Conservation (phyloP, 2,329 filamentous ascomycete genomes). For the Hypocreales sp. region DNA sequence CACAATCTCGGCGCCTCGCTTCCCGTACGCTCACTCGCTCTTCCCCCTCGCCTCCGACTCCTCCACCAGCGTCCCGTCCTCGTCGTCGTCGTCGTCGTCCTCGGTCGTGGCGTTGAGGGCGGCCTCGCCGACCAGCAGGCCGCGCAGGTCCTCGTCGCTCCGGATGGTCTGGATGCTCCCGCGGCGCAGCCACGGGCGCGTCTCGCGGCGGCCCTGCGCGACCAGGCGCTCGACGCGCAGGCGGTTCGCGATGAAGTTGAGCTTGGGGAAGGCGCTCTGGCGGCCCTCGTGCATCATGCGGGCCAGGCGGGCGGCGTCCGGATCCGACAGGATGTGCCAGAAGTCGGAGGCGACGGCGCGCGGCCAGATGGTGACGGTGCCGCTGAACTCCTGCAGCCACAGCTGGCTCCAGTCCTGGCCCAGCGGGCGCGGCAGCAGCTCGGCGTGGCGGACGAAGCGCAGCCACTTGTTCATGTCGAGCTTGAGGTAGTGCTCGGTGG, state of each 20-base stretch:
- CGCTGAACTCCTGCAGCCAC: conserved; percentile 89
- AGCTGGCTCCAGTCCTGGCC: conserved; percentile 96
- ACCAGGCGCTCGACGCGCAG: conserved; percentile 64
- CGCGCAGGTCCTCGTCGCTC: conserved; percentile 42
- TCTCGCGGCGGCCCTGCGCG: conserved; percentile 41
- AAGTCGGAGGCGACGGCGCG: conserved; percentile 69
- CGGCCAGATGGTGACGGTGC: conserved; percentile 94
- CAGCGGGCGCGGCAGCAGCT: conserved; percentile 75
- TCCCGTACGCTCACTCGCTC: too few relatives aligned
- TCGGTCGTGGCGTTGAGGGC: conserved; percentile 15
- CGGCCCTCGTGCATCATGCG: conserved; percentile 85
- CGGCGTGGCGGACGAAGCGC: conserved; percentile 81
- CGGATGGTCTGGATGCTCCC: conserved; percentile 44
- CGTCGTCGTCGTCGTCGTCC: too few relatives aligned
- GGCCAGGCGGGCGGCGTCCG: conserved; percentile 56
- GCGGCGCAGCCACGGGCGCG: conserved; percentile 28
- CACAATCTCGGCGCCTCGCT: too few relatives aligned
- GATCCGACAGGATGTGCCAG: conserved; percentile 72
- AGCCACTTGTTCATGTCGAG: conserved; percentile 97
- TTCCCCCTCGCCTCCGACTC: too few relatives aligned
- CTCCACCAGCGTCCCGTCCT: too few relatives aligned
- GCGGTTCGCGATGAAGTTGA: conserved; percentile 81
- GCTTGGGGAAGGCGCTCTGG: conserved; percentile 76
- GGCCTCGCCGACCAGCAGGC: conserved; percentile 25
- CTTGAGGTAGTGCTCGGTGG: conserved; percentile 88